Evolutionary conservation across 257 asterid genomes (phyloP).

Genomic region (Solanum habrochaites): DNA sequence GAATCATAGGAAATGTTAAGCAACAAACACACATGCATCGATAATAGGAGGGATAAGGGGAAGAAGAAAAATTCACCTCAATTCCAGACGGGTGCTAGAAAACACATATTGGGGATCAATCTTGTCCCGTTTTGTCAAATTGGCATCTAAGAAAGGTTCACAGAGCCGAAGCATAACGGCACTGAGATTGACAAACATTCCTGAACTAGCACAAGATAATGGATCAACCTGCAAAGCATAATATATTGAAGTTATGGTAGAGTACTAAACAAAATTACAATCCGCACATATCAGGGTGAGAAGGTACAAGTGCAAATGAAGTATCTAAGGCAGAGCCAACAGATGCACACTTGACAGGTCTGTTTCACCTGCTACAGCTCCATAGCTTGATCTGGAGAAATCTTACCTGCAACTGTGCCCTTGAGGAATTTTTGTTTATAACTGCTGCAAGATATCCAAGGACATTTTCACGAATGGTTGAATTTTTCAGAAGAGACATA

Average conservation of each 20-base stretch:
- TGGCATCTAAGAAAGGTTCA: conserved; percentile 89
- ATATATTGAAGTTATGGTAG: background rate
- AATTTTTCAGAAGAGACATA: conserved; percentile 68
- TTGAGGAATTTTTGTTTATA: conserved; percentile 78
- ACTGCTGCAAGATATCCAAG: conserved; percentile 83
- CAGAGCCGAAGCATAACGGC: conserved; percentile 89
- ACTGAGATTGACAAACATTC: conserved; percentile 93
- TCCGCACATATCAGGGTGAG: background rate
- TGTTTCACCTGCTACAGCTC: background rate
- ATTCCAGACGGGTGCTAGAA: conserved; percentile 52
- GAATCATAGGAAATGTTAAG: conserved; percentile 5
- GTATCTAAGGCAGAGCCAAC: background rate
- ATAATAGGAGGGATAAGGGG: background rate
- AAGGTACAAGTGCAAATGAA: background rate
- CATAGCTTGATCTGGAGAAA: background rate
- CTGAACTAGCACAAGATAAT: conserved; percentile 87
- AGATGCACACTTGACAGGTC: background rate
- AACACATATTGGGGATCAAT: conserved; percentile 80
- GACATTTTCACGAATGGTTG: conserved; percentile 71
- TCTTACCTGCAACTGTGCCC: conserved; percentile 80
- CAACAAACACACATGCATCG: background rate
- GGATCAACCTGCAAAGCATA: conserved; percentile 66
- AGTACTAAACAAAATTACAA: background rate
- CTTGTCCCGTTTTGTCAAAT: conserved; percentile 73
- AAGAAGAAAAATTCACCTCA: conserved; percentile 39